Conservation (phyloP, 2,329 filamentous ascomycete genomes). For the Elsinoe arachidis region DNA sequence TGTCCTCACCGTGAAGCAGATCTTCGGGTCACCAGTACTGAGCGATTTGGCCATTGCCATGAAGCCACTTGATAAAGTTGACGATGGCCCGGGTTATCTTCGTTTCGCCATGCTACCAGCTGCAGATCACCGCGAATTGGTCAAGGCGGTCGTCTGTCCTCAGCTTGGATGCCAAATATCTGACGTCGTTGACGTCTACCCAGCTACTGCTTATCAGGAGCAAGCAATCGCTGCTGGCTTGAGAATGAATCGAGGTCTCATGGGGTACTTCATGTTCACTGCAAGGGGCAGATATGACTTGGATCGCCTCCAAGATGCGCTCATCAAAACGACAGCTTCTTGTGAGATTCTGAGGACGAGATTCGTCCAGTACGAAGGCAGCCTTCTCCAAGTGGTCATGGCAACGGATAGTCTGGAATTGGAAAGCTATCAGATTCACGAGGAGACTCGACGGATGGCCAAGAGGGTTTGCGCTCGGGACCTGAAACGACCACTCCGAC, state of each 20-base stretch:
- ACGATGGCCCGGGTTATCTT: no score
- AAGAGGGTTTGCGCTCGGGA: constrained; percentile 14
- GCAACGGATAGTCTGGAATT: constrained; percentile 30
- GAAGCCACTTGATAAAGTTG: constrained; percentile 8
- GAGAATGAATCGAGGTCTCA: constrained; percentile 50
- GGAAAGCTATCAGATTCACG: constrained; percentile 16
- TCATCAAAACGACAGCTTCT: constrained; percentile 47
- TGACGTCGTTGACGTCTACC: constrained; percentile 22
- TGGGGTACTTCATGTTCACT: constrained; percentile 57
- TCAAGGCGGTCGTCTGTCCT: not conserved
- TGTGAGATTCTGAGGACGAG: constrained; percentile 45
- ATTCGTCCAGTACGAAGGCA: constrained; percentile 32
- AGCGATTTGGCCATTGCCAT: not conserved
- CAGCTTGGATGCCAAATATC: not conserved
- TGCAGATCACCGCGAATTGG: not conserved
- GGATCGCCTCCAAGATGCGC: constrained; percentile 41
- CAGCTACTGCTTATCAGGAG: constrained; percentile 21
- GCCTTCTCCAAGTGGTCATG: constrained; percentile 35
- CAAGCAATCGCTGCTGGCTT: constrained; percentile 46
- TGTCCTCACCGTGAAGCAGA: constrained; percentile 21
- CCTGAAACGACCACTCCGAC: constrained; percentile 10
- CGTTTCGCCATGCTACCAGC: not conserved
- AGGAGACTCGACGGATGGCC: constrained; percentile 1
- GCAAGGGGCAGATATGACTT: constrained; percentile 46
- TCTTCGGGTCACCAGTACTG: not conserved